Base-by-base conservation (phyloP, 176 grass and related monocot genomes). In the Ensete glaucum region DNA sequence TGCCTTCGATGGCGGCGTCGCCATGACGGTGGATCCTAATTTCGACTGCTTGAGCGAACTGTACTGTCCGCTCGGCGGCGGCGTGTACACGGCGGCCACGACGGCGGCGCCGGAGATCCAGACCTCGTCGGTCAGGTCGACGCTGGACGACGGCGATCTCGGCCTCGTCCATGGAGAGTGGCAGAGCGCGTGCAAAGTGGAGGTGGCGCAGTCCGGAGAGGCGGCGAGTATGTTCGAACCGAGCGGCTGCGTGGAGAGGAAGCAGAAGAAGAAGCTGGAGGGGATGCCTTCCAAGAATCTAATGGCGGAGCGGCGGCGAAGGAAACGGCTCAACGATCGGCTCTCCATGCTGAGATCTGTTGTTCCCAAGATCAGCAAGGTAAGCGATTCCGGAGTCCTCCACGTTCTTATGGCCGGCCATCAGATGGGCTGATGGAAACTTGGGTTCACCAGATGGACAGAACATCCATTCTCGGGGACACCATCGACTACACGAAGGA, bases 401-500 rank as follows among this genome's bases (percentile, higher is more conserved):
- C 57, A 62, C 21, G 57, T 62, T 15, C 57, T 17, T 62, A 62
- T n/a, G 15, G 4, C 6, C 57, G 20, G 9, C 2, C 12, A 62
- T 62, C 17, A 6, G 20, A 1, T 50, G 7, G 17, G 34, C 15
- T 69, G 29, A 69, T 8, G 17, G 11, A 34, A 67, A 69, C 1
- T 75, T 73, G 52, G 48, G 71, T 23, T 49, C 50, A n/a, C 62
- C 55, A 98, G 94, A 98, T 98, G 94, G 94, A 98, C 78, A 68
- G 94, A 74, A 98, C 94, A 17, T 98, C 94, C 14, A 98, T 98
- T 74, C 90, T 98, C 14, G 94, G 94, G 9, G 94, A 98, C 80
- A 98, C 94, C 50, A 93, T 98, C 72, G 94, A 98, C 74, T 98
- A 98, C 90, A 93, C 93, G 94, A 98, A 93, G 82, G 94, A 98